Evolutionary conservation across 1,284 basidiomycete species (phyloP).

Genomic region (Wallemia ichthyophaga): DNA sequence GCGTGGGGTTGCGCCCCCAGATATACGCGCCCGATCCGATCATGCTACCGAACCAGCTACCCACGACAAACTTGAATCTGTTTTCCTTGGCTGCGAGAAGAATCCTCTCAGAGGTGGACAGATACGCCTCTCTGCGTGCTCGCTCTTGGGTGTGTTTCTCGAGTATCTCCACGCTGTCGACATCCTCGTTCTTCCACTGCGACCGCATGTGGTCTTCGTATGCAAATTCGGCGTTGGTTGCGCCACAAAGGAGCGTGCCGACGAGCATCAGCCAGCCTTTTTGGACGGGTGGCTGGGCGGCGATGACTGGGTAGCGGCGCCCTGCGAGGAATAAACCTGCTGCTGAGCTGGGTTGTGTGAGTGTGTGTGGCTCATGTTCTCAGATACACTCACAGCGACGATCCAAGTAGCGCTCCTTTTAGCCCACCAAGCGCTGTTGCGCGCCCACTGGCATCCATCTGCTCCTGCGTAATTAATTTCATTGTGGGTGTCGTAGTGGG

Average conservation of each 20-base stretch:
- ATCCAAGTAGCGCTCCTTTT: not conserved
- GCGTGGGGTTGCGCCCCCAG: not conserved
- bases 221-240: not conserved
- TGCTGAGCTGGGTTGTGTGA: not conserved
- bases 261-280: not conserved
- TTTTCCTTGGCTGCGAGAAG: not conserved
- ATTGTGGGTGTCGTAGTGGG: not conserved
- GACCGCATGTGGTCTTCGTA: not conserved
- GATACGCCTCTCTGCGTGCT: not conserved
- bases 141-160: not conserved
- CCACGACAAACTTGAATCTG: not conserved
- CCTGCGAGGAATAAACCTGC: not conserved
- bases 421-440: not conserved
- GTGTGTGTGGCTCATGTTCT: not conserved
- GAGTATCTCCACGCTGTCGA: not conserved
- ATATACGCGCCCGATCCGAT: not conserved
- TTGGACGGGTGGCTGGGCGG: not conserved
- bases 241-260: constrained; percentile 1
- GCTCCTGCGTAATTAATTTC: not conserved
- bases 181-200: not conserved
- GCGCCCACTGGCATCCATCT: not conserved
- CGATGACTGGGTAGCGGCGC: not conserved
- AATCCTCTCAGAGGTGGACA: not conserved
- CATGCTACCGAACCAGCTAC: not conserved
- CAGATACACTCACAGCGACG: not conserved